Conservation (phyloP, 805 yeast species). For the Candida oleophila region DNA sequence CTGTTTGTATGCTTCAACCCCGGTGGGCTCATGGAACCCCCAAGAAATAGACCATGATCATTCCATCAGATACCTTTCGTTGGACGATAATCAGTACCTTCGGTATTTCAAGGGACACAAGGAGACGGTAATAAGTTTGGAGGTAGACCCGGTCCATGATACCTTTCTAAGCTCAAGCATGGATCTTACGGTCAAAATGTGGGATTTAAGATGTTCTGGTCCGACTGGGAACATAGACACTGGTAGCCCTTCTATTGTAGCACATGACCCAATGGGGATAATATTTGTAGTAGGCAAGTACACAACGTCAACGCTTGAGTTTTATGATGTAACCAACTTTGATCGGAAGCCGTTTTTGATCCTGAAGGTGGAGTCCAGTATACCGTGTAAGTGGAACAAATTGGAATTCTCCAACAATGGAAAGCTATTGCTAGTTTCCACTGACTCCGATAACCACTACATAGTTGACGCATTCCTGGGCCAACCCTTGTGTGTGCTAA, state of each 20-base stretch:
- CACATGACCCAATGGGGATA: conserved; percentile 82
- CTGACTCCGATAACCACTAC: conserved; percentile 53
- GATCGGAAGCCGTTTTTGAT: conserved; percentile 55
- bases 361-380: conserved; percentile 13
- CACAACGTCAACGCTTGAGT: conserved; percentile 28
- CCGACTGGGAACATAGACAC: conserved; percentile 59
- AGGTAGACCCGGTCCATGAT: conserved; percentile 70
- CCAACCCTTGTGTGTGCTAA: conserved; percentile 33
- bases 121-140: conserved; percentile 68
- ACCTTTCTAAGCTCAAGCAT: conserved; percentile 63
- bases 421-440: conserved; percentile 56
- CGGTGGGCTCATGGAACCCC: conserved; percentile 19
- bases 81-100: conserved; percentile 74
- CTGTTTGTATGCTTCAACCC: conserved; percentile 82
- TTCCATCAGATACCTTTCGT: conserved; percentile 70
- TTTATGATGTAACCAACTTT: conserved; percentile 62
- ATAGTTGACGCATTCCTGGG: conserved; percentile 74
- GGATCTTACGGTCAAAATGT: conserved; percentile 78
- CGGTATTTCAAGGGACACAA: conserved; percentile 89
- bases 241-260: conserved; percentile 55
- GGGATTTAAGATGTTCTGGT: conserved; percentile 78
- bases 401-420: conserved; percentile 82
- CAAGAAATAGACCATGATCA: conserved; percentile 58
- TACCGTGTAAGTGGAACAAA: conserved; percentile 50
- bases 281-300: conserved; percentile 64